A percentile compares a stretch with the other conserved stretches of the same genome.
phyloP scores from a whole-genome alignment of 768 basidiomycete species.

The Sarcodon aspratus region DNA sequence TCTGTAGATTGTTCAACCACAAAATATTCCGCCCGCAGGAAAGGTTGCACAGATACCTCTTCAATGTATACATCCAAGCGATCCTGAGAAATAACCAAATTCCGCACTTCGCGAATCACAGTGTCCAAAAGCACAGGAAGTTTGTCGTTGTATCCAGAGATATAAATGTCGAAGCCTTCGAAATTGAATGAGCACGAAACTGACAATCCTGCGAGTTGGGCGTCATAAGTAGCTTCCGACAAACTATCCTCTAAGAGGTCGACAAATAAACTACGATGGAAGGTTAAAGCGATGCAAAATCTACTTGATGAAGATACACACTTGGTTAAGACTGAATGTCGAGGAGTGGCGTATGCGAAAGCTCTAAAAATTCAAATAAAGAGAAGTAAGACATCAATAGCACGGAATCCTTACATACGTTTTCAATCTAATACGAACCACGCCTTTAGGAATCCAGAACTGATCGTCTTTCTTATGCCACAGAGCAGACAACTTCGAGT shows the following conservation, averaged over 20 bases:
- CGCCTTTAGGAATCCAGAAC: slow-evolving; percentile 44
- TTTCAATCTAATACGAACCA: slow-evolving; percentile 23
- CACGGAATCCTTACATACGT: slow-evolving; percentile 16
- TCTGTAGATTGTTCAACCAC: slow-evolving; percentile 8
- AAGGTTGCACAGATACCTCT: slow-evolving; percentile 19
- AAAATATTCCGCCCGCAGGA: not conserved
- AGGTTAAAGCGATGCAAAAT: slow-evolving; percentile 14
- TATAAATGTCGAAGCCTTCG: slow-evolving; percentile 26
- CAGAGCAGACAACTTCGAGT: slow-evolving; percentile 24
- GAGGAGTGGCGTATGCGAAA: slow-evolving; percentile 18
- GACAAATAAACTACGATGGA: slow-evolving; percentile 9
- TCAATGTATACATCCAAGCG: slow-evolving; percentile 34
- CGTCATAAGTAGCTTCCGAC: slow-evolving; percentile 41
- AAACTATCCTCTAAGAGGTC: slow-evolving; percentile 32
- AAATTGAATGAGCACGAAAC: slow-evolving; percentile 21
- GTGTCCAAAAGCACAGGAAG: slow-evolving; percentile 30
- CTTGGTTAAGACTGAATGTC: slow-evolving; percentile 14
- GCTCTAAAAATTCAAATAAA: slow-evolving; percentile 9
- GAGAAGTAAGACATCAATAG: not conserved
- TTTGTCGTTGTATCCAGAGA: slow-evolving; percentile 43
- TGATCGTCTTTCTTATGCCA: slow-evolving; percentile 52
- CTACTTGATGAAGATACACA: slow-evolving; percentile 15
- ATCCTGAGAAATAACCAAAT: slow-evolving; percentile 25
- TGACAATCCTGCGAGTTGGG: slow-evolving; percentile 35
- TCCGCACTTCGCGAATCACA: slow-evolving; percentile 28